A percentile compares a stretch with the other conserved stretches of the same genome.
phyloP scores from a whole-genome alignment of 768 basidiomycete genomes.

The Phylloporus arenicola region DNA sequence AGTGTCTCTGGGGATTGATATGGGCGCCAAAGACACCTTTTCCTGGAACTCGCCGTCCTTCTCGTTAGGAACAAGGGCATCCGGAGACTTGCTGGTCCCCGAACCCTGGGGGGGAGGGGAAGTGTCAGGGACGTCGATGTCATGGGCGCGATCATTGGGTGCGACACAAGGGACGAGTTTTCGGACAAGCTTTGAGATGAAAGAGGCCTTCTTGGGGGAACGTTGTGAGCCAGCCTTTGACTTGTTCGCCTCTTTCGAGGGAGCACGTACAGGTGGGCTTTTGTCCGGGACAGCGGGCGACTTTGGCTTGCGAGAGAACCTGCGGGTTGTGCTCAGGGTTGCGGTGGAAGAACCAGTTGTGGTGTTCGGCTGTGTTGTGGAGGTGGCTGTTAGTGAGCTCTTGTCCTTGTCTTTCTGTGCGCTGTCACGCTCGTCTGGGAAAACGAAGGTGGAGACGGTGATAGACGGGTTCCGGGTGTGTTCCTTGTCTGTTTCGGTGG shows the following conservation, averaged over 20 bases:
- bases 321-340: constrained; percentile 20
- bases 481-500: constrained; percentile 35
- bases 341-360: constrained; percentile 20
- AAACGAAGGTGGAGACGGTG: constrained; percentile 31
- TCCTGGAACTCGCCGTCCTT: constrained; percentile 30
- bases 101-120: constrained; percentile 15
- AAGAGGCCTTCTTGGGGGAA: constrained; percentile 43
- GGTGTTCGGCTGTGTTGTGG: constrained; percentile 37
- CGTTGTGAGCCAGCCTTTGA: constrained; percentile 31
- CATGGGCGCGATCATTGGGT: constrained; percentile 45
- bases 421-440: constrained; percentile 30
- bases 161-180: constrained; percentile 63
- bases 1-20: constrained; percentile 18
- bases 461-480: constrained; percentile 31
- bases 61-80: constrained; percentile 23
- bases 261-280: constrained; percentile 30
- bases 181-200: constrained; percentile 55
- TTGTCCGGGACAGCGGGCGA: constrained; percentile 21
- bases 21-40: constrained; percentile 25
- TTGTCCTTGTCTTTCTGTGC: constrained; percentile 42
- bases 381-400: constrained; percentile 41
- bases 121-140: constrained; percentile 33
- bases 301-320: constrained; percentile 29
- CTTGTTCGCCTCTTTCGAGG: constrained; percentile 31
- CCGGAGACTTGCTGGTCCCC: constrained; percentile 18